Evolutionary conservation across 805 yeast species (phyloP), one percentile per base, ranked within the genome.

Genomic region (Geotrichum ghanense): DNA sequence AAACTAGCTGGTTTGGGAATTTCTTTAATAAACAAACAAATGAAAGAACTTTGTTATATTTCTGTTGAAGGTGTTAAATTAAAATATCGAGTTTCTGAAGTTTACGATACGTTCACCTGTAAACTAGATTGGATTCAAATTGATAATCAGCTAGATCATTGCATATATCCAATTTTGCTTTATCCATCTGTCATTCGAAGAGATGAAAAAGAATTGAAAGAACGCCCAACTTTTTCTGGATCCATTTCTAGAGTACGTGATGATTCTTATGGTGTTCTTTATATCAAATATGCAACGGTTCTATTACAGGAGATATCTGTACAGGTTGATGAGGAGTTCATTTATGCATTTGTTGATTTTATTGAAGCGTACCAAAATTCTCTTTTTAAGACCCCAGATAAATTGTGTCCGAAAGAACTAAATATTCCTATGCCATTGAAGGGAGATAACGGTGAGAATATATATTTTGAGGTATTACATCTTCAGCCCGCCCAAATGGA

Each of bases 91-190:
- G 92, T 85, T 51, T 83, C 96, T 0, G 92, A 86, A 27, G 63
- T 86, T 19, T 86, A 84, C 54, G 95, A 88, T 60, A 85, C 85
- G 16, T 56, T 86, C 41, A 78, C 89, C 51, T 67, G 81, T 65
- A 88, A 87, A 58, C 63, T 89, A 55, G 88, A 90, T 58, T 94
- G 98, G 98, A 68, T 92, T 26, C 99, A 92, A 63, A 72, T 90
- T 43, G 98, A 92, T 61, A 90, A 92, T 57, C 95, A 88, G 60
- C 65, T 90, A 43, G 86, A 79, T 56, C 95, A 95, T 3, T 83
- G 95, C 12, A 75, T 81, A 1, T 92, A 75, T 65, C 97, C 97
- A 2, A 90, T 89, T 47, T 70, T 92, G 10, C 53, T 92, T 6
- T 94, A 85, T 60, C 99, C 99, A 2, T 81, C 88, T 2, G 88